Base-by-base conservation (phyloP, 352 stramenopile species). In the Albugo laibachii region DNA sequence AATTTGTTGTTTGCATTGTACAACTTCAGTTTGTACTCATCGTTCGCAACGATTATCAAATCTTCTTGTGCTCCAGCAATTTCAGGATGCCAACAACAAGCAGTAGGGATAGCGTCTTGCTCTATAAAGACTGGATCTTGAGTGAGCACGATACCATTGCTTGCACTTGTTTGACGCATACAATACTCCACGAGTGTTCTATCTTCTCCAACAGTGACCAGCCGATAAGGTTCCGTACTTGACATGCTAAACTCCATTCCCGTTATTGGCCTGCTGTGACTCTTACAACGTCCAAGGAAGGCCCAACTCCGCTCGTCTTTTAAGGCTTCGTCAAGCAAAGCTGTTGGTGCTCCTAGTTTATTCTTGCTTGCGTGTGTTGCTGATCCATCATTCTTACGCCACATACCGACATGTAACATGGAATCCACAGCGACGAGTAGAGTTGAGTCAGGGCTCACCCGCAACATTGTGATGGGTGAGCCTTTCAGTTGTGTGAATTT, bases 11-110 rank as follows among this genome's bases (percentile, higher is more conserved):
- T 77, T 38, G 69, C 66, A 53, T 93, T 93, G 80, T 83, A 96
- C 41, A 92, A 63, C 63, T 94, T 96, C 42, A 97, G 52, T 59
- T 97, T 97, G 62, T 93, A 96, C 50, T 95, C 88, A 39, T 85
- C 69, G 57, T 93, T 95, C 1, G 79, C 85, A 21, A 89, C 76
- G 18, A 94, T 66, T 1, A 95, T 49, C 21, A 91, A 66, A 49
- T 96, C 88, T 62, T 96, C 86, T 42, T 85, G 74, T 1, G 83
- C 52, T 16, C 57, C 62, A 18, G 60, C 61, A 39, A 83, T 65
- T 49, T 88, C 75, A 0, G 85, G 83, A 39, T 95, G 77, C 85
- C 85, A 96, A 50, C 88, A 75, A 43, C 88, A 92, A 14, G 73
- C 74, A 13, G 86, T 95, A 0, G 88, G 86, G 13, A 69, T 63